These are phyloP conservation scores for Phoma sp. DNA, from an alignment of 2,329 filamentous ascomycete genomes.

Conservation along the genomic window DNA sequence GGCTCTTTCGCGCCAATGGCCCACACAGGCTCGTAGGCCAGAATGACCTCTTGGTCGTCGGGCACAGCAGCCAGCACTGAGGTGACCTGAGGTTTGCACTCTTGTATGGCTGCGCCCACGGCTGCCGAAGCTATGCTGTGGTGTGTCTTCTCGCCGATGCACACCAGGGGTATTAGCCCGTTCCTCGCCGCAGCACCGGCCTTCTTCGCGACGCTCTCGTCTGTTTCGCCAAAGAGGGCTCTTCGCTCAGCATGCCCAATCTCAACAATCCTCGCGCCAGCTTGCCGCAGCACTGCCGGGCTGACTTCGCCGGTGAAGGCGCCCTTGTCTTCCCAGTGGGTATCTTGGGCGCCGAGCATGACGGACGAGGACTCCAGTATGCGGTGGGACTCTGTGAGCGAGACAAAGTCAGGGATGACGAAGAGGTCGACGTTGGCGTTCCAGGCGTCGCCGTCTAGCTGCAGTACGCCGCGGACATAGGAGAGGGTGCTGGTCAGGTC, in stretches of 20 bases:
- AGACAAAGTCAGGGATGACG: constrained; percentile 78
- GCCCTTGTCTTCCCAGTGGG: constrained; percentile 71
- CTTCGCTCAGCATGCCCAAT: constrained; percentile 82
- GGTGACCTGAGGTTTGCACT: constrained; percentile 71
- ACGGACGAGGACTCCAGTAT: constrained; percentile 61
- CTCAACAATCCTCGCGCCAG: constrained; percentile 76
- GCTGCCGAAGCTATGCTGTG: constrained; percentile 54
- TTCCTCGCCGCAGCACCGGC: constrained; percentile 71
- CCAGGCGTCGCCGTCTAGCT: constrained; percentile 59
- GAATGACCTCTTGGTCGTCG: constrained; percentile 69
- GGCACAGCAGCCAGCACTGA: constrained; percentile 68
- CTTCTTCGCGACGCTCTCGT: constrained; percentile 70
- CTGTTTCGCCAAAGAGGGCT: constrained; percentile 75
- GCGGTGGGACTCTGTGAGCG: constrained; percentile 62
- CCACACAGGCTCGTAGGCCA: constrained; percentile 91
- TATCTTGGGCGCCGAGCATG: constrained; percentile 77
- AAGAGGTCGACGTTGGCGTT: constrained; percentile 71
- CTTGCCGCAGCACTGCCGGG: constrained; percentile 68
- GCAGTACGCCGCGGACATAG: constrained; percentile 52
- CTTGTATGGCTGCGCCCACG: constrained; percentile 65
- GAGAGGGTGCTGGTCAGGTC: constrained; percentile 66
- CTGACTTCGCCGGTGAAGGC: constrained; percentile 82
- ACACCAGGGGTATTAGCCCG: constrained; percentile 78
- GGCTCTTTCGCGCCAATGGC: constrained; percentile 79
- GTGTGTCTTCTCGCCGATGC: constrained; percentile 74